Evolutionary conservation across 106 monocot species (phyloP).

Genomic region (Chionographis japonica): DNA sequence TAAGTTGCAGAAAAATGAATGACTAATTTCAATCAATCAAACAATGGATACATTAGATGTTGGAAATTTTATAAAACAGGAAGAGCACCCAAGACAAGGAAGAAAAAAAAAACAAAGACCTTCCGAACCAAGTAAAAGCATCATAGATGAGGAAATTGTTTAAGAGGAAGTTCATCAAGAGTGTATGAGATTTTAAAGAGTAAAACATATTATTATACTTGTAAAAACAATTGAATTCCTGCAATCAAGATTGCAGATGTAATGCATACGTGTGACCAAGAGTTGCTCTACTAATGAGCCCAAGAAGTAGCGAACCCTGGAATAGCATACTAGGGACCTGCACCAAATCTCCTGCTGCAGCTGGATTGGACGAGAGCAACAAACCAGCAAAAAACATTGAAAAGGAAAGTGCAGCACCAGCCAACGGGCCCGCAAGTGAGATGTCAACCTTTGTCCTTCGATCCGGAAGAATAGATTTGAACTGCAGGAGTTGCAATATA

Average conservation of each 20-base stretch:
- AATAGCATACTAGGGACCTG: conserved; percentile 87
- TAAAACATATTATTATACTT: no score
- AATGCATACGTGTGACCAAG: conserved; percentile 85
- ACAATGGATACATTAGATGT: no score
- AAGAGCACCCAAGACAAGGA: no score
- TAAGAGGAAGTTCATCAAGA: no score
- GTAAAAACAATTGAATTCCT: neutral
- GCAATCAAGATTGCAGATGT: conserved; percentile 4
- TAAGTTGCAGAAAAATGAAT: no score
- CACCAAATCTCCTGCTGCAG: conserved; percentile 64
- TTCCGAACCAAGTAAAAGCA: no score
- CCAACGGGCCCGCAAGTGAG: conserved; percentile 83
- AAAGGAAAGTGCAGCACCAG: conserved; percentile 88
- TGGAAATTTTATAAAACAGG: no score
- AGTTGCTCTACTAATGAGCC: conserved; percentile 81
- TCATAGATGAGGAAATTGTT: no score
- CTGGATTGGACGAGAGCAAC: conserved; percentile 70
- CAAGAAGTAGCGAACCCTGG: conserved; percentile 94
- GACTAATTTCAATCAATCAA: no score
- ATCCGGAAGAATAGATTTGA: conserved; percentile 96
- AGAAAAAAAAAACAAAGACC: no score
- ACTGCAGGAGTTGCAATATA: conserved; percentile 43
- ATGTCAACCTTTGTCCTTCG: conserved; percentile 75
- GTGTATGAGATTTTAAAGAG: no score
- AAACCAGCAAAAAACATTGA: conserved; percentile 93